phyloP scores from a whole-genome alignment of 768 basidiomycete genomes.

The Mycena vitilis region DNA sequence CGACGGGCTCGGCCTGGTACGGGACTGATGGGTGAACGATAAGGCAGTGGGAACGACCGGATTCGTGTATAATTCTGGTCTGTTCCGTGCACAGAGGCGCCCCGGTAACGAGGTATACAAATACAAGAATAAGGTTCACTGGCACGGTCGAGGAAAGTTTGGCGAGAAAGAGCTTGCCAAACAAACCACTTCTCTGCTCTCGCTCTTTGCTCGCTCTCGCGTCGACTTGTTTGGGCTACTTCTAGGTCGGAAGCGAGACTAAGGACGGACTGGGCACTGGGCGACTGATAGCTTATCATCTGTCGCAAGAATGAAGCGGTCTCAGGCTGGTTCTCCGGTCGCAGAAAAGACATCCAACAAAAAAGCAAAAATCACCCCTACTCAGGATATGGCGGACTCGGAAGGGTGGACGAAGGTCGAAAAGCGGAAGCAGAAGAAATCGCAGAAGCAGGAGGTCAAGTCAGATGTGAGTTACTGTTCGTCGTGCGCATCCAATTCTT shows the following conservation, averaged over 20 bases:
- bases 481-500: neutral
- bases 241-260: neutral
- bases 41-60: too few relatives aligned
- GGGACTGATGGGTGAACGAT: too few relatives aligned
- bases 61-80: too few relatives aligned
- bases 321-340: slow-evolving; percentile 39
- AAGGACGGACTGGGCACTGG: neutral
- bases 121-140: too few relatives aligned
- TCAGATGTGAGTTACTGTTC: slow-evolving; percentile 66
- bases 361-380: slow-evolving; percentile 50
- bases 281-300: neutral
- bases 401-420: slow-evolving; percentile 78
- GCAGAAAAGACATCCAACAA: slow-evolving; percentile 46
- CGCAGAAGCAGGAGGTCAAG: slow-evolving; percentile 66
- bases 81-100: too few relatives aligned
- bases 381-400: slow-evolving; percentile 36
- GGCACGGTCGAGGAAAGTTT: neutral
- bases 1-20: too few relatives aligned
- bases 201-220: too few relatives aligned
- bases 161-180: neutral
- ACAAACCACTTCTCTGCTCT: neutral
- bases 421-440: slow-evolving; percentile 78
- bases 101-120: too few relatives aligned
- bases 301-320: slow-evolving; percentile 45
- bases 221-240: too few relatives aligned